phyloP scores from a whole-genome alignment of 768 basidiomycete species.

The Daedaleopsis sinensis region DNA sequence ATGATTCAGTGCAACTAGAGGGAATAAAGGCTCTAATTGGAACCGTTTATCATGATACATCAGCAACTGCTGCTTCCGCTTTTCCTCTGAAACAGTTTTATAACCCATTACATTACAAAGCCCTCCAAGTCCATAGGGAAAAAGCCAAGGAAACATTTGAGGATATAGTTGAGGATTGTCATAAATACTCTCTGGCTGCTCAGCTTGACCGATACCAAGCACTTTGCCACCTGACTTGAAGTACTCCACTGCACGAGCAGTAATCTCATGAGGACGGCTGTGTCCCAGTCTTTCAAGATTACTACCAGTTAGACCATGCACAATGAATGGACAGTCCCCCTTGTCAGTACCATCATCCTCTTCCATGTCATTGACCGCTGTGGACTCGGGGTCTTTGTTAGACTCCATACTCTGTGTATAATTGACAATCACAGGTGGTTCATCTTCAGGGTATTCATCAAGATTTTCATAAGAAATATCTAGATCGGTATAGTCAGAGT shows the following conservation, averaged over 20 bases:
- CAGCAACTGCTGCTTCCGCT: slow-evolving; percentile 10
- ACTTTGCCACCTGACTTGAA: slow-evolving; percentile 2
- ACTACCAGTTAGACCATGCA: slow-evolving; percentile 10
- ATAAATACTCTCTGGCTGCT: slow-evolving; percentile 14
- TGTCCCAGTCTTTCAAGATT: background rate
- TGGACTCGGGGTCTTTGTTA: background rate
- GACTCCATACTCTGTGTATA: background rate
- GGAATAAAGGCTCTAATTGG: slow-evolving; percentile 20
- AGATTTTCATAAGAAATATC: slow-evolving; percentile 11
- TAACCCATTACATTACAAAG: slow-evolving; percentile 1
- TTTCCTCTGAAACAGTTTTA: background rate
- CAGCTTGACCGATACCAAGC: slow-evolving; percentile 1
- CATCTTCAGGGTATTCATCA: slow-evolving; percentile 7
- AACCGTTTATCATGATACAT: slow-evolving; percentile 26
- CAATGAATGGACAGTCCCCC: slow-evolving; percentile 8
- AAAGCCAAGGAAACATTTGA: slow-evolving; percentile 22
- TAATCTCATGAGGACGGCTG: background rate
- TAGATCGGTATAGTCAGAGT: slow-evolving; percentile 19
- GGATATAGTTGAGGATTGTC: slow-evolving; percentile 20
- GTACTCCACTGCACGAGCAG: slow-evolving; percentile 7
- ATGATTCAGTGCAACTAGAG: slow-evolving; percentile 25
- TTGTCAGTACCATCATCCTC: background rate
- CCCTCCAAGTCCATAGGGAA: slow-evolving; percentile 20
- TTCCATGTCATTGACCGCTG: background rate
- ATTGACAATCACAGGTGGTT: slow-evolving; percentile 2